Conservation (phyloP, 2,329 filamentous ascomycete genomes). For the Akanthomyces uredinophilus region DNA sequence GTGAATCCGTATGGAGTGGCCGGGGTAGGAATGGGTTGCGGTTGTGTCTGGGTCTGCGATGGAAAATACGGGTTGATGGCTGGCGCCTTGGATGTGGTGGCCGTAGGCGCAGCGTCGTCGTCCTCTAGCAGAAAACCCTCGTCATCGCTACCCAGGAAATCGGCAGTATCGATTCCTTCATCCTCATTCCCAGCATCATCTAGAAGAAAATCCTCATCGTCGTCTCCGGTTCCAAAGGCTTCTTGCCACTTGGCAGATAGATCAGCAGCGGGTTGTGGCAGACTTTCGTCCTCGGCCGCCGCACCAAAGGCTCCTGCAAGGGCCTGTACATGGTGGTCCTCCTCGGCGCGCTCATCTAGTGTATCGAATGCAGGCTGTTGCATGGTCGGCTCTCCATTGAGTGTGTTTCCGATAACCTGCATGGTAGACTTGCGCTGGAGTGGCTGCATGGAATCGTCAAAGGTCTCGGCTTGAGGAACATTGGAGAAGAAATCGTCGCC, state of each 20-base stretch:
- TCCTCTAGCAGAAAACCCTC: constrained; percentile 78
- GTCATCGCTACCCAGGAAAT: constrained; percentile 76
- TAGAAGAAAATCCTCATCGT: constrained; percentile 60
- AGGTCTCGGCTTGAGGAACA: constrained; percentile 32
- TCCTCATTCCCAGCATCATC: constrained; percentile 46
- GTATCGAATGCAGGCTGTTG: neutral
- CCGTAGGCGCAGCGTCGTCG: constrained; percentile 33
- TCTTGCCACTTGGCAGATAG: constrained; percentile 79
- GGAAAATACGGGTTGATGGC: constrained; percentile 17
- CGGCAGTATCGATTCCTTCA: constrained; percentile 52
- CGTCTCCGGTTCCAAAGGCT: constrained; percentile 70
- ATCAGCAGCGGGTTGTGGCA: constrained; percentile 48
- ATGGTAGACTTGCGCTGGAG: constrained; percentile 67
- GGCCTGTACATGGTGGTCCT: constrained; percentile 23
- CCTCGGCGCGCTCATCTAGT: constrained; percentile 15
- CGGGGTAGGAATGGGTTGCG: constrained; percentile 13
- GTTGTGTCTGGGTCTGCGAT: neutral
- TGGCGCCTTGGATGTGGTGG: neutral
- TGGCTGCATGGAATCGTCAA: constrained; percentile 23
- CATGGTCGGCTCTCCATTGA: neutral
- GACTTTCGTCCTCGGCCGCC: constrained; percentile 19
- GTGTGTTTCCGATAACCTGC: constrained; percentile 49
- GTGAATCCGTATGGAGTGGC: constrained; percentile 11
- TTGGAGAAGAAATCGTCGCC: constrained; percentile 60
- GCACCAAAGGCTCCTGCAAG: constrained; percentile 22